Conservation (phyloP, 352 stramenopile species). For the Phytophthora citricola region DNA sequence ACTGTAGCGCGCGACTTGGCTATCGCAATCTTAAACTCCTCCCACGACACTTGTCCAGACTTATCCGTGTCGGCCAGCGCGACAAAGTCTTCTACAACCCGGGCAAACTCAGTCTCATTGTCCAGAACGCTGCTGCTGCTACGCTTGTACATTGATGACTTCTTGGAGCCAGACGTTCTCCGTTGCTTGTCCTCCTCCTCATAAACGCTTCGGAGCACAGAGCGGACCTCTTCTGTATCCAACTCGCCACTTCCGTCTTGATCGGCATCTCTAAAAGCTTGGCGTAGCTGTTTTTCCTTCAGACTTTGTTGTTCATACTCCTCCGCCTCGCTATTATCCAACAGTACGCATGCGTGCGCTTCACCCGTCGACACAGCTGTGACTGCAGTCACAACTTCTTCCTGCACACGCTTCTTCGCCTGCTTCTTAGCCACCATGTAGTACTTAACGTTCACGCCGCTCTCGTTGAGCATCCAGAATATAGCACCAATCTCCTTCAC, state of each 20-base stretch:
- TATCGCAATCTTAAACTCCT: constrained; percentile 89
- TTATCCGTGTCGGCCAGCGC: constrained; percentile 77
- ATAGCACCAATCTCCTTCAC: constrained; percentile 84
- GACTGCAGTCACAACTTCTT: constrained; percentile 67
- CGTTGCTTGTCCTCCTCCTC: constrained; percentile 71
- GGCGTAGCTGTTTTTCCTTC: constrained; percentile 88
- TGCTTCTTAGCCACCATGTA: constrained; percentile 81
- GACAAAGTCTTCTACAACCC: constrained; percentile 80
- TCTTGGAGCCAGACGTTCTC: constrained; percentile 34
- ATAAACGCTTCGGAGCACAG: constrained; percentile 75
- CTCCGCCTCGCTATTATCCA: constrained; percentile 72
- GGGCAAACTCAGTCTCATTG: constrained; percentile 65
- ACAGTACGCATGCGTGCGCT: constrained; percentile 65
- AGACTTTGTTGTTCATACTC: constrained; percentile 82
- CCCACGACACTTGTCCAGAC: constrained; percentile 82
- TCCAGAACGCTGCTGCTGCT: constrained; percentile 63
- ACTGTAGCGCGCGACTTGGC: constrained; percentile 73
- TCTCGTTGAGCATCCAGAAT: constrained; percentile 89
- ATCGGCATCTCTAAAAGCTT: constrained; percentile 82
- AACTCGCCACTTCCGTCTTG: constrained; percentile 78
- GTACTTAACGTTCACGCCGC: constrained; percentile 81
- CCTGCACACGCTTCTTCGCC: constrained; percentile 48
- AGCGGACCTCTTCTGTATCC: constrained; percentile 77
- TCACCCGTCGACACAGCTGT: constrained; percentile 55
- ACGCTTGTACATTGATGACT: constrained; percentile 39